Evolutionary conservation across 225 moss, liverwort and hornwort genomes (phyloP).

Genomic region (Marchantia paleacea): DNA sequence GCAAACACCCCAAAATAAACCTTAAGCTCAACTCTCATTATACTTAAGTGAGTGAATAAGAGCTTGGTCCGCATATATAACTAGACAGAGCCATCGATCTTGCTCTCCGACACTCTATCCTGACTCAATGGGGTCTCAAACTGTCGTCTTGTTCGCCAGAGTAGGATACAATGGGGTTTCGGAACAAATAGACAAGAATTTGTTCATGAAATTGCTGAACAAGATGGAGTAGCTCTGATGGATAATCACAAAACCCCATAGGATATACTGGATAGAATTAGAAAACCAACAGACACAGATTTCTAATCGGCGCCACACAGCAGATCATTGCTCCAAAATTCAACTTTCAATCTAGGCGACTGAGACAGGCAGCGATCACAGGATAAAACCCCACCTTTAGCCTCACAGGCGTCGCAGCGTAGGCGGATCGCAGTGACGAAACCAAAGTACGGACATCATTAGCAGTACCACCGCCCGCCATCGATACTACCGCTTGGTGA

Average conservation of each 20-base stretch:
- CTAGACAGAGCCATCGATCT: too few relatives aligned
- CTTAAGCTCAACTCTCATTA: neutral
- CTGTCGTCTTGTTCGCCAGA: too few relatives aligned
- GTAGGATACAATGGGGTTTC: too few relatives aligned
- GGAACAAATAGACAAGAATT: too few relatives aligned
- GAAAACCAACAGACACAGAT: neutral
- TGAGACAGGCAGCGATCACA: neutral
- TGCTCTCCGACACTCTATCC: too few relatives aligned
- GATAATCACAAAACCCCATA: neutral
- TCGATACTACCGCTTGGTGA: neutral
- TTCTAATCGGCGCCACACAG: neutral
- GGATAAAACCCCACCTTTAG: conserved; percentile 55
- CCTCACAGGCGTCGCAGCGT: conserved; percentile 70
- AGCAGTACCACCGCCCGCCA: conserved; percentile 48
- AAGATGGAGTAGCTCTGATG: neutral
- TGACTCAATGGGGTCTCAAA: too few relatives aligned
- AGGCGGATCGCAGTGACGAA: conserved; percentile 64
- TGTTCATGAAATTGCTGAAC: too few relatives aligned
- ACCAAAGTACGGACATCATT: conserved; percentile 67
- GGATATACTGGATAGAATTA: neutral
- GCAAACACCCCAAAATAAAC: conserved; percentile 11
- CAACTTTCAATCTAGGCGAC: neutral
- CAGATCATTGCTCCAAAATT: too few relatives aligned
- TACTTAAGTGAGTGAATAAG: too few relatives aligned
- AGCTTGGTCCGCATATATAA: too few relatives aligned